phyloP scores from a whole-genome alignment of 371 early-diverging fungal genomes.

The Mortierella sp. region DNA sequence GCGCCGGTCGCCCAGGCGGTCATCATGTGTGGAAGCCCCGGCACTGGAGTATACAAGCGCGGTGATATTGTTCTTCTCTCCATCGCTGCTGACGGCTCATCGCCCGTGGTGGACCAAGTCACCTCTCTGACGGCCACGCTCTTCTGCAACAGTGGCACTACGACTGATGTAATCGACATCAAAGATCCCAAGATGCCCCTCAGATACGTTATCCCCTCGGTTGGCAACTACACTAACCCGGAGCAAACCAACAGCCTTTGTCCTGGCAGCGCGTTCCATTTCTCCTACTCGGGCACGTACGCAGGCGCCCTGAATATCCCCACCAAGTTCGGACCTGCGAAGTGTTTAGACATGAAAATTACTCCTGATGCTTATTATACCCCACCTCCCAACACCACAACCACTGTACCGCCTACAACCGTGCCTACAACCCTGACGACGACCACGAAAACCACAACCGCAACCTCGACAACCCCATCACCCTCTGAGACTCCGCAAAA shows the following conservation, averaged over 20 bases:
- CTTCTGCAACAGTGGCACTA: conserved; percentile 26
- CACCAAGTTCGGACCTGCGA: conserved; percentile 10
- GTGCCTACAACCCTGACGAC: background rate
- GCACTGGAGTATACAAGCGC: conserved; percentile 30
- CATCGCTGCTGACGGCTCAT: conserved; percentile 31
- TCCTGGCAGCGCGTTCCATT: background rate
- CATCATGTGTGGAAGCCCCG: conserved; percentile 29
- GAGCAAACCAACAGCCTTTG: background rate
- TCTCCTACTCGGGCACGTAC: background rate
- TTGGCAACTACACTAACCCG: background rate
- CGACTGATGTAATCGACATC: conserved; percentile 4
- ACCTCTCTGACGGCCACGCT: conserved; percentile 32
- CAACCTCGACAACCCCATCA: background rate
- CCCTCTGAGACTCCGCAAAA: background rate
- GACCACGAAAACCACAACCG: background rate
- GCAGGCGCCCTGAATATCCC: background rate
- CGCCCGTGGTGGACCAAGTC: background rate
- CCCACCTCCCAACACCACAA: conserved; percentile 13
- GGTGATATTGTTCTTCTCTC: conserved; percentile 29
- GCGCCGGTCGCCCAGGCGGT: conserved; percentile 15
- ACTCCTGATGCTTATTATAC: conserved; percentile 18
- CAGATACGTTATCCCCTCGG: background rate
- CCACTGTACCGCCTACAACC: background rate
- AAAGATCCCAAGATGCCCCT: background rate
- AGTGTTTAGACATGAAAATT: conserved; percentile 38